phyloP scores from a whole-genome alignment of 331 rosid genomes.

The Malus hybrid region DNA sequence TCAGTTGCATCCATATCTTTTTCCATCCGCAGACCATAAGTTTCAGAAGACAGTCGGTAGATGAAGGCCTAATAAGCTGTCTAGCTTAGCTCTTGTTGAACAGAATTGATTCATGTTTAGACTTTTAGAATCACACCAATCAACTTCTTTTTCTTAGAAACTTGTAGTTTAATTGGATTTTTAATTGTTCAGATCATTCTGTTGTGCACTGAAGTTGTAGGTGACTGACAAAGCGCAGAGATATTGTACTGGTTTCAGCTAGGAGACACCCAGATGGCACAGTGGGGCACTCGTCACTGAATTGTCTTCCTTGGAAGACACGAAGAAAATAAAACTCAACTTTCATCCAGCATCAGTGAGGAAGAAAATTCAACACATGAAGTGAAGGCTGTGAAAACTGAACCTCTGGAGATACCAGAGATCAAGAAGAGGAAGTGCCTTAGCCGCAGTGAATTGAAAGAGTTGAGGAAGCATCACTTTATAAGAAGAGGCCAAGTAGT shows the following conservation, averaged over 20 bases:
- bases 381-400: slow-evolving; percentile 22
- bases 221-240: neutral
- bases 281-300: slow-evolving; percentile 32
- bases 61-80: neutral
- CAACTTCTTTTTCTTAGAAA: neutral
- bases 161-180: neutral
- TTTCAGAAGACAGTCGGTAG: neutral
- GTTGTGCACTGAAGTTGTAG: slow-evolving; percentile 21
- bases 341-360: slow-evolving; percentile 19
- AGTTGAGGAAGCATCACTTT: slow-evolving; percentile 29
- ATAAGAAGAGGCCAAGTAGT: slow-evolving; percentile 12
- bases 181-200: neutral
- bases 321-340: slow-evolving; percentile 21
- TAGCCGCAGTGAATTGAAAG: slow-evolving; percentile 42
- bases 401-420: slow-evolving; percentile 36
- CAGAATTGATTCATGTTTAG: neutral
- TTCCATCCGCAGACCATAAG: neutral
- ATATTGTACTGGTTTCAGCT: neutral
- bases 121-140: neutral
- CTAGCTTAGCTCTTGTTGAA: neutral
- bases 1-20: neutral
- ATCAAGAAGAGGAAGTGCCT: slow-evolving; percentile 53
- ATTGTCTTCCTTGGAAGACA: slow-evolving; percentile 14
- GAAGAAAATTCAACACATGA: slow-evolving; percentile 37
- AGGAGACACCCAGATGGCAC: slow-evolving; percentile 28